These are phyloP conservation scores for Colletotrichum euphorbiae DNA, from an alignment of 2,329 filamentous ascomycete genomes.

Conservation along the genomic window DNA sequence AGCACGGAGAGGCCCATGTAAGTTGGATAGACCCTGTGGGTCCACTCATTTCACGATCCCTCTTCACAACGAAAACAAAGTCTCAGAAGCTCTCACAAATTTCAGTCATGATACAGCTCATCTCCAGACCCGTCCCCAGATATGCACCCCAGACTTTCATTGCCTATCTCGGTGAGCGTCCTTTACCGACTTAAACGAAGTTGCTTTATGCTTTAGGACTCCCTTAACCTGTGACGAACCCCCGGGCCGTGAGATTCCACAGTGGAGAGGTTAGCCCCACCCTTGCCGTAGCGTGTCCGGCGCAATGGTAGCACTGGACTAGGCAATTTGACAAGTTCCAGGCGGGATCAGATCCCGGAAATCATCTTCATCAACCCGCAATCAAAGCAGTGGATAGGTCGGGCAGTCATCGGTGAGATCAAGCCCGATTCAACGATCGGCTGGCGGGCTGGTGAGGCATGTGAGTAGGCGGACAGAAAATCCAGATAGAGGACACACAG, in stretches of 20 bases:
- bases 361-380: conserved; percentile 20
- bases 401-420: conserved; percentile 5
- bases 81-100: neutral
- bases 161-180: conserved; percentile 6
- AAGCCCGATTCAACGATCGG: neutral
- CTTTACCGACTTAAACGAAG: conserved; percentile 18
- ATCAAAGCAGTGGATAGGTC: conserved; percentile 28
- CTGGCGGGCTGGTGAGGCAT: neutral
- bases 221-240: conserved; percentile 8
- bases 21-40: neutral
- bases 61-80: neutral
- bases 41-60: neutral
- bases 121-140: neutral
- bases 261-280: conserved; percentile 14
- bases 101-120: neutral
- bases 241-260: conserved; percentile 10
- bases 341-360: conserved; percentile 1
- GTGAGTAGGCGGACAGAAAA: no score
- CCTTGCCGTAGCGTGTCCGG: conserved; percentile 16
- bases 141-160: neutral
- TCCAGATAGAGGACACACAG: neutral
- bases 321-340: conserved; percentile 30
- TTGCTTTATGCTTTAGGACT: conserved; percentile 15
- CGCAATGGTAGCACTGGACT: conserved; percentile 28
- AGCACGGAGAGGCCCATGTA: neutral